Conservation (phyloP, 2,329 filamentous ascomycete species). For the Ceratocystis variospora region DNA sequence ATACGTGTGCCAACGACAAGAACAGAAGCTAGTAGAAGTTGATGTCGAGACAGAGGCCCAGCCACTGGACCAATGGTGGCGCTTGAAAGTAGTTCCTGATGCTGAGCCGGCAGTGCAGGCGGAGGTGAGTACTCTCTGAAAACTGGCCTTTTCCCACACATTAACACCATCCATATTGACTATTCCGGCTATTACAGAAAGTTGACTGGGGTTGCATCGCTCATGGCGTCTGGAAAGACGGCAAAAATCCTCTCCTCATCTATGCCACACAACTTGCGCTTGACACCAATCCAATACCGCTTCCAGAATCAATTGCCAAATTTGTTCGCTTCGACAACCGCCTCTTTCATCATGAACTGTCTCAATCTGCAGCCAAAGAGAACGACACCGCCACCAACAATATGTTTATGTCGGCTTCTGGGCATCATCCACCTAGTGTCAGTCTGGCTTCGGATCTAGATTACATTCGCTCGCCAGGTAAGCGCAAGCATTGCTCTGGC, state of each 20-base stretch:
- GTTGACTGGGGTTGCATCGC: conserved; percentile 34
- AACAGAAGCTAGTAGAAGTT: conserved; percentile 32
- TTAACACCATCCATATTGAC: no score
- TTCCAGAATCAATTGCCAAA: conserved; percentile 31
- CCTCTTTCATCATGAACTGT: conserved; percentile 37
- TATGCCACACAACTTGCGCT: conserved; percentile 42
- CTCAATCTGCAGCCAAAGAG: conserved; percentile 18
- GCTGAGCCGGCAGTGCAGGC: conserved; percentile 33
- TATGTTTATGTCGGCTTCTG: neutral
- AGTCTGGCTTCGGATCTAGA: neutral
- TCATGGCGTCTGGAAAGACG: conserved; percentile 33
- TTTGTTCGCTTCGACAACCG: conserved; percentile 41
- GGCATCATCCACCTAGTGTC: neutral
- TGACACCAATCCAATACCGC: conserved; percentile 24
- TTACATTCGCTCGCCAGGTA: conserved; percentile 28
- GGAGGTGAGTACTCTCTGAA: conserved; percentile 31
- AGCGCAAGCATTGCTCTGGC: conserved; percentile 34
- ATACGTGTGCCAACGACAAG: conserved; percentile 36
- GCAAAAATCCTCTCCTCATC: conserved; percentile 34
- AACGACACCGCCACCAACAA: neutral
- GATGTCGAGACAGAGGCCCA: conserved; percentile 23
- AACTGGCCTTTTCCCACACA: neutral
- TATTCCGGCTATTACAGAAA: conserved; percentile 28
- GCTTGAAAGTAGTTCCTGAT: conserved; percentile 31
- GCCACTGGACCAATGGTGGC: conserved; percentile 42